Percentiles rank a stretch among this genome's conserved stretches.
phyloP scores from a whole-genome alignment of 768 basidiomycete genomes.

The Dentipellis sp. region DNA sequence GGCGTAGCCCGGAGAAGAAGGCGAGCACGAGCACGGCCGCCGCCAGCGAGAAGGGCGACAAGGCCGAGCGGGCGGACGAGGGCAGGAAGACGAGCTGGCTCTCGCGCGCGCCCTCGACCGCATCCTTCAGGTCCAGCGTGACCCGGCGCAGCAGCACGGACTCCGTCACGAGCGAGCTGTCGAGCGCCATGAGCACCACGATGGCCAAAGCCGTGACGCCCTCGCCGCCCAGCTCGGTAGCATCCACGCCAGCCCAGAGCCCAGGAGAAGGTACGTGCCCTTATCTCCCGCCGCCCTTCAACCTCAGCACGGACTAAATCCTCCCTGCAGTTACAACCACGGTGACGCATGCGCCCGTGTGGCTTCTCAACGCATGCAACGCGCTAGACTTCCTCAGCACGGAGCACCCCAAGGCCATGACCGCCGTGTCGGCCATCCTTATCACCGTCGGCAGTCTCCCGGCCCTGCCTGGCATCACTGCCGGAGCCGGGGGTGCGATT shows the following conservation, averaged over 20 bases:
- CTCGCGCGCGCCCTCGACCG: slow-evolving; percentile 5
- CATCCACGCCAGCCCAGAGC: slow-evolving; percentile 1
- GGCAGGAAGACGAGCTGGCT: slow-evolving; percentile 10
- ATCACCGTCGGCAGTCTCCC: slow-evolving; percentile 74
- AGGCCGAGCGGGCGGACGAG: background rate
- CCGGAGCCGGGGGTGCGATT: slow-evolving; percentile 63
- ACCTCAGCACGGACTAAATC: background rate
- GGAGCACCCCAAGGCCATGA: slow-evolving; percentile 73
- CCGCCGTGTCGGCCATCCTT: slow-evolving; percentile 64
- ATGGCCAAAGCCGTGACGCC: slow-evolving; percentile 8
- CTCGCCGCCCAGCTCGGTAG: slow-evolving; percentile 1
- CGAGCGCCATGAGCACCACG: background rate
- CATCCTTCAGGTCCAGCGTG: slow-evolving; percentile 1
- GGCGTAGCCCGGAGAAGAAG: background rate
- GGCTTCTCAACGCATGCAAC: slow-evolving; percentile 69
- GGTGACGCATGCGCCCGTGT: slow-evolving; percentile 55
- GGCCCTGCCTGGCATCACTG: slow-evolving; percentile 57
- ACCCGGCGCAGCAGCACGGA: slow-evolving; percentile 4
- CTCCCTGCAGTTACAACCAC: slow-evolving; percentile 26
- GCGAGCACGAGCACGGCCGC: background rate
- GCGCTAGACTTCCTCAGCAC: slow-evolving; percentile 66
- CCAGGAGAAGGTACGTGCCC: slow-evolving; percentile 11
- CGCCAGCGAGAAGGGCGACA: background rate
- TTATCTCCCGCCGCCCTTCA: background rate
- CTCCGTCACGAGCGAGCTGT: slow-evolving; percentile 2